These are phyloP conservation scores for Lyophyllum shimeji DNA, from an alignment of 768 basidiomycete genomes.

Conservation along the genomic window DNA sequence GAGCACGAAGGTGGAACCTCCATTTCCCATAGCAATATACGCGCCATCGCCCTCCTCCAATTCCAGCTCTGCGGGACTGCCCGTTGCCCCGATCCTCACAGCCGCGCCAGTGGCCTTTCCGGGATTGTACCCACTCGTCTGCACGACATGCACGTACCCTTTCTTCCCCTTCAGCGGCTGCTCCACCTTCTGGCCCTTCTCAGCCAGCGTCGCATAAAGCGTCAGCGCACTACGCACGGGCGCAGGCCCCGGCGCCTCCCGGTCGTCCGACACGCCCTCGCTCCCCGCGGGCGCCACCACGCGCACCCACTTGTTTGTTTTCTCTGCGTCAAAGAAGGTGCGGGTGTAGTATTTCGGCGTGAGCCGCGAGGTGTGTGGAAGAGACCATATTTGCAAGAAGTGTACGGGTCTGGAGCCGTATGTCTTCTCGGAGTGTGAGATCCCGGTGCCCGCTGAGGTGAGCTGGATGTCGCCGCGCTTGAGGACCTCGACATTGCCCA, in stretches of 20 bases:
- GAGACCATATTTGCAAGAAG: constrained; percentile 55
- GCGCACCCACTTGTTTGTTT: constrained; percentile 66
- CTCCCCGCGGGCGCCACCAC: constrained; percentile 75
- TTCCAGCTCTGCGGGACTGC: constrained; percentile 37
- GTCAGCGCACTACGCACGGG: constrained; percentile 72
- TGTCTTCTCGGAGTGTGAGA: constrained; percentile 70
- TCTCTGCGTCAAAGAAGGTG: constrained; percentile 81
- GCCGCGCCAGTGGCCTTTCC: constrained; percentile 54
- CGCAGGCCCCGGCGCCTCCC: constrained; percentile 77
- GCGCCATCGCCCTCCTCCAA: constrained; percentile 88
- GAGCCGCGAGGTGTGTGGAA: constrained; percentile 45
- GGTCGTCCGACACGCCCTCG: constrained; percentile 53
- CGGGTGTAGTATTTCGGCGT: constrained; percentile 85
- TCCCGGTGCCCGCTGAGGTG: constrained; percentile 91
- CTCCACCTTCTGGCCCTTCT: constrained; percentile 49
- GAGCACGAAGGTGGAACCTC: constrained; percentile 39
- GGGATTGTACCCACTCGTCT: constrained; percentile 79
- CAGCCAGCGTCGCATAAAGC: constrained; percentile 76
- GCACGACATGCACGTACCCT: constrained; percentile 84
- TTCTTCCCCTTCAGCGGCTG: constrained; percentile 55
- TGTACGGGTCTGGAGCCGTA: constrained; percentile 43
- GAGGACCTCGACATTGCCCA: constrained; percentile 89
- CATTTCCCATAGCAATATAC: constrained; percentile 58
- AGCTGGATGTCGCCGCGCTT: constrained; percentile 89
- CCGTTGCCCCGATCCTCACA: constrained; percentile 47